Evolutionary conservation across 73 alveolate genomes (phyloP), one percentile per base, ranked within the genome.

Genomic region (Uronychia setigera): DNA sequence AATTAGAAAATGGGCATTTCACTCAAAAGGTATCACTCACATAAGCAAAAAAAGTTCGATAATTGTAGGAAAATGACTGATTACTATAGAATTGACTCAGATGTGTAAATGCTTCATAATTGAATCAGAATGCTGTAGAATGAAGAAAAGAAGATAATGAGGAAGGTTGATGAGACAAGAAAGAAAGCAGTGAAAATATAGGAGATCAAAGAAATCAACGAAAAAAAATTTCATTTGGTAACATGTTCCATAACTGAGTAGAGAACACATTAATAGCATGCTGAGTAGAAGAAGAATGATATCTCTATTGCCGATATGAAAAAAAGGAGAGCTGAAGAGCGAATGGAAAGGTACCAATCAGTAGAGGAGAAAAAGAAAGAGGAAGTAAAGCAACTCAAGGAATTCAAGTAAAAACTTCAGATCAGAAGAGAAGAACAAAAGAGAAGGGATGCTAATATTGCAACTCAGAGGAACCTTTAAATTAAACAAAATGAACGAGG

Each of bases 111-210:
- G 29, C 60, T 80, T 29, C 46, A 77, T 13, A 80, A 80, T 29
- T 1, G 87, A 26, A 77, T 80, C 58, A 25, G 87, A 14, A 80
- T 80, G 87, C 80, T 80, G 1, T 28, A 80, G 60, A 26, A 34
- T 19, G 87, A 80, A 28, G 87, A 80, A 28, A 34, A 26, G 26
- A 35, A 60, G 27, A 80, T 77, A 26, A 1, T 80, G 58, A 80
- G 58, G 67, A 80, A 80, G 30, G 58, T 80, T 9, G 32, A 35
- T 29, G 87, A 80, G 59, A 80, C 87, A 1, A 5, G 32, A 14
- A 80, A 80, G 59, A 80, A 80, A 58, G 59, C 87, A 57, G 27
- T 9, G 80, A 31, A 80, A 58, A 80, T 80, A 1, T 19, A 34
- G 26, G 87, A 80, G 27, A 34, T 80, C 28, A 80, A 80, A 58